Evolutionary conservation across 495 filamentous ascomycete species (phyloP).

Genomic region (Neurospora africana): DNA sequence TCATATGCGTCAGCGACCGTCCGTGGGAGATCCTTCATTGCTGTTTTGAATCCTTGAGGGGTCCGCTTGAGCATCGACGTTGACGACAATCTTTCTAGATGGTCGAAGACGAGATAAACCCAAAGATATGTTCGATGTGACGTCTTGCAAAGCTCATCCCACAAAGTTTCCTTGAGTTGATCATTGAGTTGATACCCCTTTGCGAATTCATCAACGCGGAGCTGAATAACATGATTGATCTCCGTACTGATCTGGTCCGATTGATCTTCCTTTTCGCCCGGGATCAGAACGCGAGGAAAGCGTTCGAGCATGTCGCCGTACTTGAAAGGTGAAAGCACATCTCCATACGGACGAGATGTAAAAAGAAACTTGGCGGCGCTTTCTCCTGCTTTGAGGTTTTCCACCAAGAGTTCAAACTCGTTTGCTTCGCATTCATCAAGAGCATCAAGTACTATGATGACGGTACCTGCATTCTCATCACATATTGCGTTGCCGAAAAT

Average conservation of each 20-base stretch:
- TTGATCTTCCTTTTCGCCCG: background rate
- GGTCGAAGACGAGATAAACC: background rate
- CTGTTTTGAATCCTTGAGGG: background rate
- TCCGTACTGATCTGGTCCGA: background rate
- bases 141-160: rapidly evolving
- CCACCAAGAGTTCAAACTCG: background rate
- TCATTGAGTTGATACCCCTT: rapidly evolving
- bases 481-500: background rate
- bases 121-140: background rate
- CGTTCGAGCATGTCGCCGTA: background rate
- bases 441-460: background rate
- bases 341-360: background rate
- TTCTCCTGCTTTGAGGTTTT: background rate
- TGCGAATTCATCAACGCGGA: background rate
- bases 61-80: background rate
- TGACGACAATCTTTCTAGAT: background rate
- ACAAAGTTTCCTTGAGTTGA: background rate
- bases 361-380: background rate
- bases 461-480: background rate
- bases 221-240: background rate
- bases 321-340: background rate
- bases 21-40: background rate
- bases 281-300: background rate
- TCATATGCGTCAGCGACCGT: background rate
- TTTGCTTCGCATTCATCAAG: background rate